These are phyloP conservation scores for Asterophora parasitica DNA, from an alignment of 768 basidiomycete species.

Conservation along the genomic window DNA sequence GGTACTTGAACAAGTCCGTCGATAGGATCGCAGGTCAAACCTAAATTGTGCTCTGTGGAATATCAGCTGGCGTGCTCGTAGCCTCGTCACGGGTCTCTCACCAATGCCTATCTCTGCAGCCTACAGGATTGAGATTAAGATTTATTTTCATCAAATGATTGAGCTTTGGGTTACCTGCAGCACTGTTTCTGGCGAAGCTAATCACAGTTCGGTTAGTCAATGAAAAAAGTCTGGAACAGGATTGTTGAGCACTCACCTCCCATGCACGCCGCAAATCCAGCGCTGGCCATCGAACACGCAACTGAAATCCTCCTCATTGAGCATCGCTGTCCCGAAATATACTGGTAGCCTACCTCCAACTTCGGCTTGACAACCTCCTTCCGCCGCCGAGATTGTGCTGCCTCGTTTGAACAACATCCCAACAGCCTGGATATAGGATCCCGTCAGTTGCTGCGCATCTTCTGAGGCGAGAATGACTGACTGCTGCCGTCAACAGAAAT, in stretches of 20 bases:
- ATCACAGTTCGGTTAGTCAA: background rate
- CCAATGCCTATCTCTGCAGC: slow-evolving; percentile 92
- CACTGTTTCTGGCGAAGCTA: slow-evolving; percentile 78
- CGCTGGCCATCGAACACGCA: slow-evolving; percentile 94
- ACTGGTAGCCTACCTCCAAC: slow-evolving; percentile 65
- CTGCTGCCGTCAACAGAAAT: slow-evolving; percentile 85
- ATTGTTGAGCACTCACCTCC: slow-evolving; percentile 49
- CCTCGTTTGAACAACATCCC: slow-evolving; percentile 97
- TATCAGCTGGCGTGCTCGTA: background rate
- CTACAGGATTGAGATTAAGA: slow-evolving; percentile 22
- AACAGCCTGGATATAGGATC: slow-evolving; percentile 49
- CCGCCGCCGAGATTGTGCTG: slow-evolving; percentile 94
- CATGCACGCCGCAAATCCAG: slow-evolving; percentile 92
- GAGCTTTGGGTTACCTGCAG: slow-evolving; percentile 49
- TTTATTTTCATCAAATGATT: background rate
- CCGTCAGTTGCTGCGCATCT: background rate
- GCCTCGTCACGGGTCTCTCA: slow-evolving; percentile 18
- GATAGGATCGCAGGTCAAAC: slow-evolving; percentile 91
- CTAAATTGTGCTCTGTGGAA: slow-evolving; percentile 72
- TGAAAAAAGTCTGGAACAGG: background rate
- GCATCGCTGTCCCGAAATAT: background rate
- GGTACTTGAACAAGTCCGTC: slow-evolving; percentile 93
- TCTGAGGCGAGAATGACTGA: slow-evolving; percentile 29
- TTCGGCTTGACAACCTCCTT: slow-evolving; percentile 93
- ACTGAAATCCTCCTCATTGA: slow-evolving; percentile 37